Conservation (phyloP, 129 eudicot genomes). For the Scalesia atractyloides region DNA sequence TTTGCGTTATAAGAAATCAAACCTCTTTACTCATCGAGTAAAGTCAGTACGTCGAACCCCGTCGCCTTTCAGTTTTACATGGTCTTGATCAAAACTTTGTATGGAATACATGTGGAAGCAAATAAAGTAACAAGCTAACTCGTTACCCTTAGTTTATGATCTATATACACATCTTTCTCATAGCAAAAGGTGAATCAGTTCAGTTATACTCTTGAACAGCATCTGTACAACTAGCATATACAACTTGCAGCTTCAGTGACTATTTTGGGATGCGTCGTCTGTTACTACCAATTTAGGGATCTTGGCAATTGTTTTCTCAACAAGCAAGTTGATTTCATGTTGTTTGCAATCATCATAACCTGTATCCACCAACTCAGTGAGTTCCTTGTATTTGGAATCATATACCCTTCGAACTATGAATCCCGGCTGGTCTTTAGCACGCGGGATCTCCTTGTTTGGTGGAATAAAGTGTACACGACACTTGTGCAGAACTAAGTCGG, state of each 20-base stretch:
- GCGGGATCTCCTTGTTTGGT: slow-evolving; percentile 66
- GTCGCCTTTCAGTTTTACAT: not conserved
- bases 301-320: slow-evolving; percentile 56
- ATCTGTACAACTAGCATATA: not conserved
- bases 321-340: slow-evolving; percentile 67
- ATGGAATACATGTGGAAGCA: not conserved
- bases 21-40: not conserved
- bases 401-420: slow-evolving; percentile 80
- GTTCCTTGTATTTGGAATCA: slow-evolving; percentile 59
- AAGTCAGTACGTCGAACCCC: not conserved
- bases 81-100: not conserved
- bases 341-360: slow-evolving; percentile 68
- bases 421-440: slow-evolving; percentile 72
- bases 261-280: not conserved
- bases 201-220: not conserved
- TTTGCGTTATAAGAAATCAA: not conserved
- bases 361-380: slow-evolving; percentile 64
- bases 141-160: not conserved
- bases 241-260: not conserved
- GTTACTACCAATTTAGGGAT: slow-evolving; percentile 9
- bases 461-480: slow-evolving; percentile 87
- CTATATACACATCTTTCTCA: not conserved
- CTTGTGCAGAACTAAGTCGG: slow-evolving; percentile 91
- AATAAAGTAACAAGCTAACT: not conserved
- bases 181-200: not conserved